phyloP scores from a whole-genome alignment of 139 green algal genomes.

The Chlorella sp. region DNA sequence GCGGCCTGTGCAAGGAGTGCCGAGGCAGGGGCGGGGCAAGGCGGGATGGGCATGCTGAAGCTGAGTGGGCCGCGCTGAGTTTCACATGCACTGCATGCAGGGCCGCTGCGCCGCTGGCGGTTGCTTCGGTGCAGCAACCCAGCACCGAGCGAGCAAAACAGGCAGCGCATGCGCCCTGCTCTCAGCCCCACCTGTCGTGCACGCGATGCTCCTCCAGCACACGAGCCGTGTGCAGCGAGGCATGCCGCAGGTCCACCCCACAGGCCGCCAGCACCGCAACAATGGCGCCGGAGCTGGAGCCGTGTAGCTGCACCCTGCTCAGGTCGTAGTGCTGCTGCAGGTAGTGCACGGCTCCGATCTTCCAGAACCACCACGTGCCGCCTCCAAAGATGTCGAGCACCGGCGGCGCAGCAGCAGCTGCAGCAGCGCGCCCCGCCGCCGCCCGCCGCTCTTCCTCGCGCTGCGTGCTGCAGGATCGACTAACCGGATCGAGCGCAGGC shows the following conservation, averaged over 20 bases:
- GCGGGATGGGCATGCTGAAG: neutral
- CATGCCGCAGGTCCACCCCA: neutral
- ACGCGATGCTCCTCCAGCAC: slow-evolving; percentile 3
- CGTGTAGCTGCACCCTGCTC: slow-evolving; percentile 8
- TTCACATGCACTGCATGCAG: neutral
- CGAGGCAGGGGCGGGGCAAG: too few species aligned
- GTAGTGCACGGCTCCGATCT: neutral
- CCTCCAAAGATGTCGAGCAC: slow-evolving; percentile 3
- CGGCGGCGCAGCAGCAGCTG: neutral
- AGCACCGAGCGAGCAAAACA: too few species aligned
- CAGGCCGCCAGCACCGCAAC: slow-evolving; percentile 7
- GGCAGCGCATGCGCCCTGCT: too few species aligned
- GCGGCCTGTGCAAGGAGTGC: neutral
- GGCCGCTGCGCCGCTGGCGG: neutral
- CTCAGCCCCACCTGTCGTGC: slow-evolving; percentile 11
- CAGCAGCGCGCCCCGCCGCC: neutral
- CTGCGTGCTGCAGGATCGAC: neutral
- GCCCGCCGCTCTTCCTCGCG: neutral
- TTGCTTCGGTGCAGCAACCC: neutral
- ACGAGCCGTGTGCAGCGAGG: neutral
- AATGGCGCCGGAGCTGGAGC: slow-evolving; percentile 3
- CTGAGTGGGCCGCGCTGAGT: neutral
- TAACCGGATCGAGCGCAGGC: neutral
- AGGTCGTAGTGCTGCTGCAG: slow-evolving; percentile 17
- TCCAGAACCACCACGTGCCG: slow-evolving; percentile 17